phyloP scores from a whole-genome alignment of 2,329 filamentous ascomycete species.

The Beauveria brongniartii region DNA sequence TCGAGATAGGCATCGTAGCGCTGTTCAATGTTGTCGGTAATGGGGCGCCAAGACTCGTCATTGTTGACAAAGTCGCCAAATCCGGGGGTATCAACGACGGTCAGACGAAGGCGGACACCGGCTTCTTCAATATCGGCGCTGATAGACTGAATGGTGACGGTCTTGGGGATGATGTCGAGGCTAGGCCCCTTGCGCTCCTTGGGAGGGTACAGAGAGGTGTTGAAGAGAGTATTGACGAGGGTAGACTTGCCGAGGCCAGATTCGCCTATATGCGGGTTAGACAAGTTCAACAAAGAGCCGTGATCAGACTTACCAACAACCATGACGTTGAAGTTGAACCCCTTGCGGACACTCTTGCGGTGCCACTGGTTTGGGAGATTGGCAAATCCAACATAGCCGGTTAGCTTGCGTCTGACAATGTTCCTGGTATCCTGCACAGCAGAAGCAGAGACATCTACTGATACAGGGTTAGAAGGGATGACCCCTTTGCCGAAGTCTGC shows the following conservation, averaged over 20 bases:
- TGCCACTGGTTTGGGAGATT: constrained; percentile 99
- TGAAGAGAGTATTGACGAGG: constrained; percentile 98
- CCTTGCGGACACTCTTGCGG: constrained; percentile 99
- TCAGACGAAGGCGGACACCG: constrained; percentile 89
- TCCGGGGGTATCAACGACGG: constrained; percentile 93
- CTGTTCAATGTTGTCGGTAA: constrained; percentile 99
- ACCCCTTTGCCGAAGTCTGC: constrained; percentile 23
- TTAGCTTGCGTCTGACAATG: constrained; percentile 96
- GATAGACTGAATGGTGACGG: constrained; percentile 88
- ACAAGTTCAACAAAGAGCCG: background rate
- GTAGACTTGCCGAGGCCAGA: constrained; percentile 98
- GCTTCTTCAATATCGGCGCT: constrained; percentile 98
- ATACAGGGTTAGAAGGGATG: constrained; percentile 27
- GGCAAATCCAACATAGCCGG: constrained; percentile 96
- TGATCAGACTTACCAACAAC: constrained; percentile 72
- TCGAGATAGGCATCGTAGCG: constrained; percentile 97
- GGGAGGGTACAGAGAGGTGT: constrained; percentile 96
- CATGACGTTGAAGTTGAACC: constrained; percentile 99
- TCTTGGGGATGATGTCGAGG: constrained; percentile 98
- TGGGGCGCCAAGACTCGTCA: constrained; percentile 97
- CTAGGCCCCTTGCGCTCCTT: constrained; percentile 97
- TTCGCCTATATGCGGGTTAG: constrained; percentile 62
- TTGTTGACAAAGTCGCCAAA: constrained; percentile 99
- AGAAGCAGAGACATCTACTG: constrained; percentile 34
- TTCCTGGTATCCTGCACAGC: constrained; percentile 65